phyloP scores from a whole-genome alignment of 202 grass and related monocot species.

The Carex sylvatica region DNA sequence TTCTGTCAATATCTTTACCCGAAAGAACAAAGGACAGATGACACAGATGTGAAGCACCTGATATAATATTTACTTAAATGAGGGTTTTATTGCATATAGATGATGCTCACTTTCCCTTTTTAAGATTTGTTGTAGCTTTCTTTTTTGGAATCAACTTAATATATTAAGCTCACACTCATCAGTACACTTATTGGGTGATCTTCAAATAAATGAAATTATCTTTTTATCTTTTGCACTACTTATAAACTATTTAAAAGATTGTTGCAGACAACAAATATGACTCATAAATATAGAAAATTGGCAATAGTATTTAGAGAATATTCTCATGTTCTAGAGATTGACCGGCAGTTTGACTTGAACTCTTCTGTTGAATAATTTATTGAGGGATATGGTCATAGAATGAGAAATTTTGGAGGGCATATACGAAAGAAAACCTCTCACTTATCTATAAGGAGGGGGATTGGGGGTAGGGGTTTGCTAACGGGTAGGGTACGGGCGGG shows the following conservation, averaged over 20 bases:
- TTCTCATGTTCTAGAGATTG: not conserved
- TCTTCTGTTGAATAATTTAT: not conserved
- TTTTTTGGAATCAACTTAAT: not conserved
- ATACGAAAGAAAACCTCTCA: not conserved
- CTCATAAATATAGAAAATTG: not conserved
- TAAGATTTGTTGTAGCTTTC: not conserved
- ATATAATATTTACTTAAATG: not conserved
- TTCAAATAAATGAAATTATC: not conserved
- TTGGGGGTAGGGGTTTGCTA: too few species aligned
- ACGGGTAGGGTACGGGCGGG: too few species aligned
- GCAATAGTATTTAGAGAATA: not conserved
- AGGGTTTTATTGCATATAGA: constrained; percentile 4
- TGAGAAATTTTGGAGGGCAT: not conserved
- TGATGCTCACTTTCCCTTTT: not conserved
- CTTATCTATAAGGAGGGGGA: not conserved
- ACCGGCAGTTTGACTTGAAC: not conserved
- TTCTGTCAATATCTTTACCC: too few species aligned
- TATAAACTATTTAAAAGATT: not conserved
- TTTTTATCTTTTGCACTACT: not conserved
- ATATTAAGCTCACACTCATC: not conserved
- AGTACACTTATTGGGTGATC: not conserved
- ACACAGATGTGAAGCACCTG: not conserved
- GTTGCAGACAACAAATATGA: not conserved
- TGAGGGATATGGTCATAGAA: not conserved
- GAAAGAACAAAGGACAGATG: not conserved